Conservation (phyloP, 179 eudicot species). For the Camellia oleifera region DNA sequence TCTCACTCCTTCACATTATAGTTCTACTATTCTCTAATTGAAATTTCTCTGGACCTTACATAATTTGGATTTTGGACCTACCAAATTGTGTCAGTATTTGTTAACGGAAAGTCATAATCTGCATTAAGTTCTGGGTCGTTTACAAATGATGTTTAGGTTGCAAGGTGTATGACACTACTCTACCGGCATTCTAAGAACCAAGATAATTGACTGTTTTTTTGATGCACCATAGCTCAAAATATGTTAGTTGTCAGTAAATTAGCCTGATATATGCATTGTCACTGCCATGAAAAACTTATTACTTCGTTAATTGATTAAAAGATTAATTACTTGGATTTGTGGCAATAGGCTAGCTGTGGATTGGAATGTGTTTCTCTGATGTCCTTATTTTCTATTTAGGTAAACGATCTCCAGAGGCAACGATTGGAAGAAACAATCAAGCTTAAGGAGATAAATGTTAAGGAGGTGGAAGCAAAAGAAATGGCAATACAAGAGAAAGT, state of each 20-base stretch:
- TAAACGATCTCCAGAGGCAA: constrained; percentile 56
- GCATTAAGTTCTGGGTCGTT: not conserved
- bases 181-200: not conserved
- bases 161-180: not conserved
- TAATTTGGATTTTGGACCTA: not conserved
- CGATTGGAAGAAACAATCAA: constrained; percentile 57
- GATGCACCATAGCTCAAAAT: constrained; percentile 1
- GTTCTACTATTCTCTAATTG: not conserved
- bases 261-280: not conserved
- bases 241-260: not conserved
- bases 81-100: not conserved
- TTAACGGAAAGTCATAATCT: not conserved
- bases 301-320: not conserved
- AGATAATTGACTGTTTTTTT: not conserved
- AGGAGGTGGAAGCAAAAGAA: constrained; percentile 66
- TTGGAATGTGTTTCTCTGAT: constrained; percentile 2
- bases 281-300: not conserved
- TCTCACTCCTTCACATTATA: not conserved
- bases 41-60: not conserved
- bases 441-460: constrained; percentile 47
- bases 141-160: not conserved
- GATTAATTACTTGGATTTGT: not conserved
- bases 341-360: not conserved
- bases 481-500: constrained; percentile 59
- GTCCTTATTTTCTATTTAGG: constrained; percentile 37